These are phyloP conservation scores for Polygonum maritimum DNA, from an alignment of 148 eudicot species.

Conservation along the genomic window DNA sequence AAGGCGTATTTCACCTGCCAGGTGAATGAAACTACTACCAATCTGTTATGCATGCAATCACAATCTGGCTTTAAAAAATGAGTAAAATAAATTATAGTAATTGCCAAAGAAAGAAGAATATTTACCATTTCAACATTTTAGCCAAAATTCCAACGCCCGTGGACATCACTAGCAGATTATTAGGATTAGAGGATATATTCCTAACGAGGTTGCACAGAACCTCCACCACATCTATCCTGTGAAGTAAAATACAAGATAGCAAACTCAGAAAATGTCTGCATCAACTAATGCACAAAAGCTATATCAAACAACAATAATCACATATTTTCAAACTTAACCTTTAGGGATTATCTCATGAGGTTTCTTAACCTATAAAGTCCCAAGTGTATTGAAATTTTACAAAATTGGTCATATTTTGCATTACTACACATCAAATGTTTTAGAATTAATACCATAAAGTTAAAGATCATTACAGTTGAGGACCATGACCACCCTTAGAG, in stretches of 20 bases:
- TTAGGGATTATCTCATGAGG: not conserved
- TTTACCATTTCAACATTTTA: constrained; percentile 83
- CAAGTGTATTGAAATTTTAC: not conserved
- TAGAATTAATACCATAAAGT: not conserved
- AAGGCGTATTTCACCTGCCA: not conserved
- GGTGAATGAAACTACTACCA: not conserved
- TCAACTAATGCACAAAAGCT: not conserved
- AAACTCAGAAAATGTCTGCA: constrained; percentile 5
- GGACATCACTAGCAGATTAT: constrained; percentile 59
- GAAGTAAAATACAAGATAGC: constrained; percentile 18
- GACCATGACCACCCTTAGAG: not conserved
- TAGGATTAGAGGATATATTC: constrained; percentile 36
- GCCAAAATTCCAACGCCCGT: constrained; percentile 59
- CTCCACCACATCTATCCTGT: constrained; percentile 66
- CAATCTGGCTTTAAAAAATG: not conserved
- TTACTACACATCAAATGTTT: not conserved
- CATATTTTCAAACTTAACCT: not conserved
- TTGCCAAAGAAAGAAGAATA: not conserved
- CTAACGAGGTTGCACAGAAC: constrained; percentile 68
- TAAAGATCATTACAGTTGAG: not conserved
- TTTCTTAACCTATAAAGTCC: not conserved
- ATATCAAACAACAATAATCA: not conserved
- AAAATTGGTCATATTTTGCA: not conserved
- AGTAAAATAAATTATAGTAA: not conserved
- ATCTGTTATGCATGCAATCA: not conserved